Base-by-base conservation (phyloP, 106 monocot species). In the Dactylorhiza incarnata region DNA sequence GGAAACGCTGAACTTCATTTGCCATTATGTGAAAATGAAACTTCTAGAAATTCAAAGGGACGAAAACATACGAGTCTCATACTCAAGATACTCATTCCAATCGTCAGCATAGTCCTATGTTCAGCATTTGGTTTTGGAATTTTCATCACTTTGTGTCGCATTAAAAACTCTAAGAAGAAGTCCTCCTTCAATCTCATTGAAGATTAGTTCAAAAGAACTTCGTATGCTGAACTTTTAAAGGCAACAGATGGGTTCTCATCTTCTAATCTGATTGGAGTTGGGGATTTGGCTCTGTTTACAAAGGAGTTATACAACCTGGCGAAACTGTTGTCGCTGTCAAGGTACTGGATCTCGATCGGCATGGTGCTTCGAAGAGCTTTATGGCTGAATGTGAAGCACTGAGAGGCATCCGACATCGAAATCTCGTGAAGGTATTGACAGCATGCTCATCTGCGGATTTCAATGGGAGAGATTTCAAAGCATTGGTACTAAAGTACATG, bases 201-300 rank as follows among this genome's bases (percentile, higher is more conserved):
- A 67, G 67, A 25, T 29, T 37, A 67, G 26, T 67, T 67, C 67
- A 67, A 2, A 25, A 67, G 43, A 63, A 66, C 75, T 22, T 69
- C 78, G 0, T 79, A 70, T 70, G 13, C 46, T 12, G 69, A 83
- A 5, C 37, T 83, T 4, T 37, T 48, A 1, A 68, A 45, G 50
- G 83, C 83, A 68, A 83, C 83, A 15, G 71, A 75, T 59, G 69
- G 46, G 7, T 83, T 83, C 26, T 69, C 70, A 29, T 2, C 12
- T 16, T 56, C 26, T 29, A 75, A 75, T 49, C 47, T 75, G 47
- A 75, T 75, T 22, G 78, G 83, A 48, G 49, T 72, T n/a, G n/a
- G n/a, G n/a, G n/a, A n/a, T n/a, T n/a, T n/a, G n/a, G n/a, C n/a
- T n/a, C 79, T 49, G 79, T 79, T 15, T 79, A 73, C 73, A 79